Evolutionary conservation across 148 eudicot species (phyloP), one percentile per base, ranked within the genome.

Genomic region (Rhododendron simsii): DNA sequence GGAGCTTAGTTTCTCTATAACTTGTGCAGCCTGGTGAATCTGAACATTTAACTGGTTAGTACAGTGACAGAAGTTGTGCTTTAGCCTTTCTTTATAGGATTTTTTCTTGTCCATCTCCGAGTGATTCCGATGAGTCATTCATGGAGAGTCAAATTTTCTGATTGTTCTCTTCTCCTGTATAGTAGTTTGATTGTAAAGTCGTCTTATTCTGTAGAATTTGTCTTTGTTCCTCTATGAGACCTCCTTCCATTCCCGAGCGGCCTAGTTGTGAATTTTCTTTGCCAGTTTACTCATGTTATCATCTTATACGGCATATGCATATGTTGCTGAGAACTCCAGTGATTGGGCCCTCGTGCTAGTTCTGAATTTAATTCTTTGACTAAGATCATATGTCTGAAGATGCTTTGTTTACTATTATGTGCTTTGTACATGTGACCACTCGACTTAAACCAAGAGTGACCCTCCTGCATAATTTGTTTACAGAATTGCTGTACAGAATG

Each of bases 1-100:
- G 57, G 50, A 41, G 55, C 30, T 44, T 21, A 50, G 33, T 78
- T 44, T 78, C 81, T 78, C 33, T 50, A 2, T 9, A 47, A 28
- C 61, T 45, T 47, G 82, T 14, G 61, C 59, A 80, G 20, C 82
- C 82, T 48, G 51, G 61, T 50, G 82, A 79, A 51, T 80, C 57
- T 80, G 82, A 50, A 80, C 63, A 51, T 28, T 80, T 51, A 44
- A 15, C 30, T 30, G 41, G n/a, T 48, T 5, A 28, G 63, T 51
- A 50, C 59, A 51, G n/a, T 80, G 63, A 39, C 35, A 80, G 63
- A 80, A 50, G 82, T 13, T 30, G 39, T 51, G 65, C 18, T 51
- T 57, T 15, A 55, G 65, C 65, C 65, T 78, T 45, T 45, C 0
- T 7, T 20, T 45, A 2, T 21, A 11, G 53, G 30, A 12, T 26